Conservation (phyloP, 2,329 filamentous ascomycete species). For the Knufia petricola region DNA sequence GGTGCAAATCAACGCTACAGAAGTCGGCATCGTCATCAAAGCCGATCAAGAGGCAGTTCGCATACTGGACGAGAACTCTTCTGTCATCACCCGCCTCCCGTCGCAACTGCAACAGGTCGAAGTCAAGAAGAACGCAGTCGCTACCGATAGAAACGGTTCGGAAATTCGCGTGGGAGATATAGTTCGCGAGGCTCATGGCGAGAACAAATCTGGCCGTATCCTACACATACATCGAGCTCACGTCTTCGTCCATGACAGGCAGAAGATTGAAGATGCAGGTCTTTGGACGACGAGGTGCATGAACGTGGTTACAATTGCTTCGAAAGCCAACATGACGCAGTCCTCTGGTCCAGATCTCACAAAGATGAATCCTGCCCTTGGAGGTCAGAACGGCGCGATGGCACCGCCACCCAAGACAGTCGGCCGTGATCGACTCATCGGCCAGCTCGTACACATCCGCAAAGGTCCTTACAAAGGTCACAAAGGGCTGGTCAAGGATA, state of each 20-base stretch:
- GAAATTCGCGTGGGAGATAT: conserved; percentile 89
- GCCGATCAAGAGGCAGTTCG: conserved; percentile 88
- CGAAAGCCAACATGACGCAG: conserved; percentile 68
- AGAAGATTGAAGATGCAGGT: conserved; percentile 74
- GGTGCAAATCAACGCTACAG: conserved; percentile 77
- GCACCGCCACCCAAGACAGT: conserved; percentile 58
- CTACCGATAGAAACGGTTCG: conserved; percentile 83
- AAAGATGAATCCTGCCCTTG: conserved; percentile 81
- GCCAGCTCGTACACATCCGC: conserved; percentile 81
- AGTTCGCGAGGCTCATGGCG: conserved; percentile 80
- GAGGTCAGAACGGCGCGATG: conserved; percentile 50
- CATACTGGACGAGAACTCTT: conserved; percentile 82
- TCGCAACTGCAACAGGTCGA: conserved; percentile 89
- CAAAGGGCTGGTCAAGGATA: conserved; percentile 89
- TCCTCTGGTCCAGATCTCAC: conserved; percentile 63
- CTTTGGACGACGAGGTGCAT: conserved; percentile 79
- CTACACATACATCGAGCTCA: conserved; percentile 90
- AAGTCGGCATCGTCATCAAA: conserved; percentile 87
- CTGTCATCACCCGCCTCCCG: conserved; percentile 70
- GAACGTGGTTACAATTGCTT: conserved; percentile 84
- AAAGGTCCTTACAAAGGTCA: conserved; percentile 87
- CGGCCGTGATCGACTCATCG: conserved; percentile 73
- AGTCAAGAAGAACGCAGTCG: conserved; percentile 71
- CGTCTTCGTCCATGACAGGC: conserved; percentile 78
- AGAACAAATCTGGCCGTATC: conserved; percentile 77